Evolutionary conservation across 306 rosid genomes (phyloP), one percentile per base, ranked within the genome.

Genomic region (Prunus armeniaca): DNA sequence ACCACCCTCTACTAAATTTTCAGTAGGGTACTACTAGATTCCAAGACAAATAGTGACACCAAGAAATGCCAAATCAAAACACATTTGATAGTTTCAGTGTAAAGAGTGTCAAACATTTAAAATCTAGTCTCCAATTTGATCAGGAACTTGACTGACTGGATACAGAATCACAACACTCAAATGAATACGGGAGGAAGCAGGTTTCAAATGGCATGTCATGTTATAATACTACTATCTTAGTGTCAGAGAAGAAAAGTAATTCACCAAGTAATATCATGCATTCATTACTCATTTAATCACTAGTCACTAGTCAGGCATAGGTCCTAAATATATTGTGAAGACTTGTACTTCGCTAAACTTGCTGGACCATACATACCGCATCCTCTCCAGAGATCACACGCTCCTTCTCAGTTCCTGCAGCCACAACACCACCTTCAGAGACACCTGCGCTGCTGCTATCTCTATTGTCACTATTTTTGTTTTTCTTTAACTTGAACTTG

Each of bases 321-420:
- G 32, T 22, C 19, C 10, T 66, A 54, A 10, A 52, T 54, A 18
- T 55, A 30, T 6, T 9, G 8, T 54, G 17, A 41, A 41, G 34
- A 32, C 46, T 54, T 28, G 46, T 56, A 72, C 54, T 45, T 72
- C 63, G 66, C 68, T 45, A 65, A 58, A 55, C 50, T 60, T 18
- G 50, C 28, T 19, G 4, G 30, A 74, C 47, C 52, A 30, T 80
- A 82, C 91, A 82, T 85, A 92, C 98, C 7, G 98, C 98, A 79
- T 95, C 98, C 85, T 95, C 98, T 66, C 92, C 97, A 30, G 97
- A 89, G 79, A 95, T 88, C 75, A 83, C 80, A 20, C 93, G 93
- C 84, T 92, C 97, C 75, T 87, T 88, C 66, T 89, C 97, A 64
- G 98, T 95, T 85, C 98, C 98, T 55, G 84, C 93, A 68, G 97